Evolutionary conservation across 306 rosid genomes (phyloP).

Genomic region (Citrullus mucosospermus): DNA sequence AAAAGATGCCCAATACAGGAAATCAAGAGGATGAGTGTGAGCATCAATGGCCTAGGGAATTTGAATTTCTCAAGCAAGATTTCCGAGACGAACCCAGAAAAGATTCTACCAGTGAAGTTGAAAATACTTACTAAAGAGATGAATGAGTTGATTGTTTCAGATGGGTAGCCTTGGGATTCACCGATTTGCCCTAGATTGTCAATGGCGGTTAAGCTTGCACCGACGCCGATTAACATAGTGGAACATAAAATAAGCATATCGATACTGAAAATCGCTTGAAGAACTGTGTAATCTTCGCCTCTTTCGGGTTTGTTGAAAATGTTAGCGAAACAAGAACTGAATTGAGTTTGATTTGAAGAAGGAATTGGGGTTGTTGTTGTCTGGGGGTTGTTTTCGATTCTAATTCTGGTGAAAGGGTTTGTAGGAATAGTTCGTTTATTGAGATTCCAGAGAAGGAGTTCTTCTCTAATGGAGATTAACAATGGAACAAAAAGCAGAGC

Average conservation of each 20-base stretch:
- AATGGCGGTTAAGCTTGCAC: slow-evolving; percentile 18
- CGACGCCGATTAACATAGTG: slow-evolving; percentile 8
- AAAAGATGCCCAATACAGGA: slow-evolving; percentile 16
- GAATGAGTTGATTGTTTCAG: not conserved
- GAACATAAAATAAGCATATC: not conserved
- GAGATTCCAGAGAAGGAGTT: slow-evolving; percentile 8
- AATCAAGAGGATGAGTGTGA: slow-evolving; percentile 6
- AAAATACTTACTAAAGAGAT: slow-evolving; percentile 21
- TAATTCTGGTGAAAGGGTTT: not conserved
- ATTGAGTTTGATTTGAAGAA: not conserved
- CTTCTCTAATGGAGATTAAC: slow-evolving; percentile 19
- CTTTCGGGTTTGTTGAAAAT: slow-evolving; percentile 17
- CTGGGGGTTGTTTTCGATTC: not conserved
- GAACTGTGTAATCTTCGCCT: slow-evolving; percentile 23
- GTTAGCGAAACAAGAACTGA: not conserved
- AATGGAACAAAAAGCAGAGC: slow-evolving; percentile 13
- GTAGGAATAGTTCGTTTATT: not conserved
- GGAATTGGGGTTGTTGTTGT: not conserved
- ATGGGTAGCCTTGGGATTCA: slow-evolving; percentile 18
- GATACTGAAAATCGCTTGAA: slow-evolving; percentile 14
- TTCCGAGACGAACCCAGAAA: slow-evolving; percentile 18
- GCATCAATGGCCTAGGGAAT: slow-evolving; percentile 18
- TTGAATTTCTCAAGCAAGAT: slow-evolving; percentile 8
- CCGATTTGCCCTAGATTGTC: slow-evolving; percentile 32
- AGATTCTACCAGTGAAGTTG: slow-evolving; percentile 23